Evolutionary conservation across 108 stramenopile species (phyloP).

Genomic region (Craspedostauros australis): DNA sequence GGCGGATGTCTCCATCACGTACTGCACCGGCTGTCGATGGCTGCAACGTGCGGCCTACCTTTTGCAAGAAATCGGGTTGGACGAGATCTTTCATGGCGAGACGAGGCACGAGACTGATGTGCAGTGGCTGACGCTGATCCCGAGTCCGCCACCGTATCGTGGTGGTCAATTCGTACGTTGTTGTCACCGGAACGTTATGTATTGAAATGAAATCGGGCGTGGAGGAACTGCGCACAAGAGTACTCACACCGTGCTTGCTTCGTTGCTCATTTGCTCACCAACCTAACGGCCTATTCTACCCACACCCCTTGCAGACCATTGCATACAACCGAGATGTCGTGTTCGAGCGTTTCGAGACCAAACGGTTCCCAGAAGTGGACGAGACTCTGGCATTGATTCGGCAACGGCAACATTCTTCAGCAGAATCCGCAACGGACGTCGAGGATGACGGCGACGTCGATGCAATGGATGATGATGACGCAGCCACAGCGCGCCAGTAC

Average conservation of each 20-base stretch:
- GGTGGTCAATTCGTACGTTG: slow-evolving; percentile 31
- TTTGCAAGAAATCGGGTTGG: slow-evolving; percentile 34
- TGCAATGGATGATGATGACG: slow-evolving; percentile 60
- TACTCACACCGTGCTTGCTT: neutral
- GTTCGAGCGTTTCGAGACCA: no score
- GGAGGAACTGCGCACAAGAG: neutral
- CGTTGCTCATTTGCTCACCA: neutral
- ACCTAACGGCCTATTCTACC: neutral
- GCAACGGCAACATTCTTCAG: neutral
- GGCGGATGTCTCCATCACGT: slow-evolving; percentile 60
- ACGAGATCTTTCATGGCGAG: slow-evolving; percentile 22
- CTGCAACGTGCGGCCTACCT: slow-evolving; percentile 41
- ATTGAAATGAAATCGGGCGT: neutral
- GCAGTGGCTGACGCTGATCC: slow-evolving; percentile 34
- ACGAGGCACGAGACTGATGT: slow-evolving; percentile 20
- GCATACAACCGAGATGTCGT: no score
- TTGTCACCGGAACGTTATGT: slow-evolving; percentile 8
- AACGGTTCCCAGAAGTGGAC: no score
- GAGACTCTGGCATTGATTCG: neutral
- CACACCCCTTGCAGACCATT: neutral
- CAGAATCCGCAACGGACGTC: slow-evolving; percentile 1
- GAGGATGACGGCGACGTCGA: slow-evolving; percentile 10
- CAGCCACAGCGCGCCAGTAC: slow-evolving; percentile 38
- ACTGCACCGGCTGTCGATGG: slow-evolving; percentile 82
- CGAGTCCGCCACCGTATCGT: slow-evolving; percentile 27